These are phyloP conservation scores for Irpex sp. DNA, from an alignment of 1,284 basidiomycete genomes.

Conservation along the genomic window DNA sequence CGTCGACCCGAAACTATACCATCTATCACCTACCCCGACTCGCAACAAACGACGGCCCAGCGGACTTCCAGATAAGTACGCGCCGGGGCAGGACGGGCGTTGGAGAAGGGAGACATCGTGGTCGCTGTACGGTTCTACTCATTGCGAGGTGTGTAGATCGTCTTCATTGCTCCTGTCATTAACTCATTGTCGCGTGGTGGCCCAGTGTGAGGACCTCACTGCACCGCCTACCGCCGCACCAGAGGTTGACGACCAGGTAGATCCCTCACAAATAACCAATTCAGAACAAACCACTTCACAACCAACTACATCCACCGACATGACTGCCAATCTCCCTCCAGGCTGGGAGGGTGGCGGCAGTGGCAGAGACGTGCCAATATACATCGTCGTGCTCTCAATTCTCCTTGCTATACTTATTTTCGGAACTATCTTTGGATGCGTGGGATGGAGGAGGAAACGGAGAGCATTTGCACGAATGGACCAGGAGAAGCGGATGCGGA, in stretches of 20 bases:
- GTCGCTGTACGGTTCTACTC: slow-evolving; percentile 60
- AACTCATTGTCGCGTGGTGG: slow-evolving; percentile 3
- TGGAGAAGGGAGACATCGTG: slow-evolving; percentile 60
- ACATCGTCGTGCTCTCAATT: slow-evolving; percentile 59
- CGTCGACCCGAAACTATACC: not conserved
- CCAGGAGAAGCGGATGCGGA: slow-evolving; percentile 36
- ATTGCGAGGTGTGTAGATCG: slow-evolving; percentile 36
- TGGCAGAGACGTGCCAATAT: slow-evolving; percentile 26
- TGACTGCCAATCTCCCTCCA: slow-evolving; percentile 39
- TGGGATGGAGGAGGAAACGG: slow-evolving; percentile 51
- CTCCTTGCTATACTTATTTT: slow-evolving; percentile 55
- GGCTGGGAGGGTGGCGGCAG: slow-evolving; percentile 44
- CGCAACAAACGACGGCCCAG: slow-evolving; percentile 12
- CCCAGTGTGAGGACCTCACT: slow-evolving; percentile 8
- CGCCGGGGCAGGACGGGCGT: slow-evolving; percentile 48
- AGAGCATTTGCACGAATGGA: slow-evolving; percentile 21
- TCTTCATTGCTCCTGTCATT: slow-evolving; percentile 7
- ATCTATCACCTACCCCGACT: slow-evolving; percentile 11
- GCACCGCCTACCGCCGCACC: slow-evolving; percentile 9
- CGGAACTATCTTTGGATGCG: slow-evolving; percentile 49
- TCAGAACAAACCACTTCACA: not conserved
- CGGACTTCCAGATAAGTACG: slow-evolving; percentile 50
- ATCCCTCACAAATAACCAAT: slow-evolving; percentile 15
- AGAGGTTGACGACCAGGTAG: slow-evolving; percentile 14
- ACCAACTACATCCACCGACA: slow-evolving; percentile 8